These are phyloP conservation scores for Moringa oleifera DNA, from an alignment of 345 rosid species.

Conservation along the genomic window DNA sequence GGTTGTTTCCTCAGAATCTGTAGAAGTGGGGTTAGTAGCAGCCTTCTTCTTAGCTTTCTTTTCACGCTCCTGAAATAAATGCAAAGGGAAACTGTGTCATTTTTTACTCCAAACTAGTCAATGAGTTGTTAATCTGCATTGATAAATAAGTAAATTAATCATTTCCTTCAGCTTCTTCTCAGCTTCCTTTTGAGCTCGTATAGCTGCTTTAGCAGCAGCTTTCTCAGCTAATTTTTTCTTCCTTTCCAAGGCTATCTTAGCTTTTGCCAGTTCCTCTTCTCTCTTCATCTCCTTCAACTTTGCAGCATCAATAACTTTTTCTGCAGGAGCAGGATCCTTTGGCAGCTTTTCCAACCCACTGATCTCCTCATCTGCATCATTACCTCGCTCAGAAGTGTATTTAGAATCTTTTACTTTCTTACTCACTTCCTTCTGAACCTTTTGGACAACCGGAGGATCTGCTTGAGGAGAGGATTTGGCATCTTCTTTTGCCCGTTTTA, in stretches of 20 bases:
- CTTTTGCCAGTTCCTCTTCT: slow-evolving; percentile 83
- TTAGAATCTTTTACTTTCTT: slow-evolving; percentile 35
- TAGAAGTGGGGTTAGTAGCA: slow-evolving; percentile 23
- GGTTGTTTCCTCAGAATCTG: slow-evolving; percentile 37
- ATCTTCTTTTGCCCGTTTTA: slow-evolving; percentile 60
- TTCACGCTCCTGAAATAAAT: slow-evolving; percentile 70
- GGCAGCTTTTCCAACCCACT: slow-evolving; percentile 28
- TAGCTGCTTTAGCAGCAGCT: slow-evolving; percentile 84
- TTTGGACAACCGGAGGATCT: slow-evolving; percentile 30
- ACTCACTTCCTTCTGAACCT: slow-evolving; percentile 38
- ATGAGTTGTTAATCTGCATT: neutral
- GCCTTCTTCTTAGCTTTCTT: slow-evolving; percentile 83
- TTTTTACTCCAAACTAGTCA: neutral
- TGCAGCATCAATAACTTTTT: slow-evolving; percentile 46
- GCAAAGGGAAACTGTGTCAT: slow-evolving; percentile 5
- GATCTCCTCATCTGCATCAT: slow-evolving; percentile 30
- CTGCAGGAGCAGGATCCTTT: slow-evolving; percentile 29
- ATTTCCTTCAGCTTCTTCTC: slow-evolving; percentile 87
- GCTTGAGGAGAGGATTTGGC: slow-evolving; percentile 38
- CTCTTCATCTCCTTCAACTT: slow-evolving; percentile 82
- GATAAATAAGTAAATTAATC: neutral
- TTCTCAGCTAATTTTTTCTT: slow-evolving; percentile 92
- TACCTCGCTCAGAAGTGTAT: slow-evolving; percentile 30
- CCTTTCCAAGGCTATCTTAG: slow-evolving; percentile 89
- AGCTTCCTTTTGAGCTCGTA: slow-evolving; percentile 90